phyloP scores from a whole-genome alignment of 2,329 filamentous ascomycete genomes.

The Fusarium setosum region DNA sequence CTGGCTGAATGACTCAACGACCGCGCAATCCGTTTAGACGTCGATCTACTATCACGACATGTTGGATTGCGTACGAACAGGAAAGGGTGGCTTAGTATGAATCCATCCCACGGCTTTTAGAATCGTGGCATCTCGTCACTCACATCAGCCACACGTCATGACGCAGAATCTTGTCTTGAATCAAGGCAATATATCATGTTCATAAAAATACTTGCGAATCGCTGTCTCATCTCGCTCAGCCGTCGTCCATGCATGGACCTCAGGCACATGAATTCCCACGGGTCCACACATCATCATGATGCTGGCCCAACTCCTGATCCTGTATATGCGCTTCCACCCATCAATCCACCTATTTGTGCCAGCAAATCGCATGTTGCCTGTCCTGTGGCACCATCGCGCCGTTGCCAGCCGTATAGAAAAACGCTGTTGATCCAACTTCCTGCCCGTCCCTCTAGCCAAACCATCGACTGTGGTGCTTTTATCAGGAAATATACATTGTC shows the following conservation, averaged over 20 bases:
- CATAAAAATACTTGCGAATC: slow-evolving; percentile 31
- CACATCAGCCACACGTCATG: background rate
- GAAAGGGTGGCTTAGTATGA: background rate
- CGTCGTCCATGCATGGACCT: slow-evolving; percentile 16
- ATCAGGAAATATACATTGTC: slow-evolving; percentile 14
- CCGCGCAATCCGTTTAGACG: slow-evolving; percentile 7
- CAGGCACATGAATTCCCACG: slow-evolving; percentile 26
- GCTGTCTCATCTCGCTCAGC: slow-evolving; percentile 23
- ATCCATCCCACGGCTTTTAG: slow-evolving; percentile 6
- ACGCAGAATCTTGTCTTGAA: slow-evolving; percentile 24
- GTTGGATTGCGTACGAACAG: slow-evolving; percentile 14
- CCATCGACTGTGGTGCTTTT: slow-evolving; percentile 7
- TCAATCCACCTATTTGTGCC: background rate
- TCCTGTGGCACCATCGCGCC: slow-evolving; percentile 5
- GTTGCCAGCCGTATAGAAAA: slow-evolving; percentile 15
- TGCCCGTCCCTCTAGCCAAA: slow-evolving; percentile 21
- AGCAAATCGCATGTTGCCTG: slow-evolving; percentile 4
- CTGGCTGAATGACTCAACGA: slow-evolving; percentile 9
- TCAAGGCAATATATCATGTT: slow-evolving; percentile 40
- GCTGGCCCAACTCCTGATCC: slow-evolving; percentile 14
- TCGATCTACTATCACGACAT: slow-evolving; percentile 16
- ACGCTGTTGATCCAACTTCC: slow-evolving; percentile 25
- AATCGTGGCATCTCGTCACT: background rate
- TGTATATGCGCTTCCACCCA: slow-evolving; percentile 5
- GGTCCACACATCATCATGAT: slow-evolving; percentile 17